phyloP scores from a whole-genome alignment of 2,329 filamentous ascomycete species.

The Grosmannia serpens region DNA sequence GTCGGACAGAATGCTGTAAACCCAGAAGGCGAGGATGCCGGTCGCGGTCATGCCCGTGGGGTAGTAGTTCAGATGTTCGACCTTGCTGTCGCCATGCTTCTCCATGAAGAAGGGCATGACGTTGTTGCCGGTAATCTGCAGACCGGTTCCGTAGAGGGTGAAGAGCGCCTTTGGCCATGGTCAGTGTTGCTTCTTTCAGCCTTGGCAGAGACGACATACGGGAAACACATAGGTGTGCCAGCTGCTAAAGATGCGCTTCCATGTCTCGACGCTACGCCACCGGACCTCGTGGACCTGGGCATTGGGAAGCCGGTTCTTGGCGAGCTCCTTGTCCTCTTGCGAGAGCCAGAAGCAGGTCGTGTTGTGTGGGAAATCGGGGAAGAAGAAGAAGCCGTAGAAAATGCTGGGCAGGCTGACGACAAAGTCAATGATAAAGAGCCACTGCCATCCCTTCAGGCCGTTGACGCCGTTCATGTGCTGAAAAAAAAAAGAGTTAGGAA shows the following conservation, averaged over 20 bases:
- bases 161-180: slow-evolving; percentile 30
- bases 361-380: slow-evolving; percentile 4
- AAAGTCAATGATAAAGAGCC: slow-evolving; percentile 8
- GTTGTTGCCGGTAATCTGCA: slow-evolving; percentile 60
- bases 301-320: slow-evolving; percentile 24
- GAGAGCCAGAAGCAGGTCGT: slow-evolving; percentile 33
- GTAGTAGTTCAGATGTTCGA: slow-evolving; percentile 42
- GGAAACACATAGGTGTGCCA: background rate
- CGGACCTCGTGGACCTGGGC: slow-evolving; percentile 30
- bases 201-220: background rate
- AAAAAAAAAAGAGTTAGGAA: background rate
- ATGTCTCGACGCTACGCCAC: slow-evolving; percentile 30
- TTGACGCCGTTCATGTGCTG: slow-evolving; percentile 3
- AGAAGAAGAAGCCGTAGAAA: slow-evolving; percentile 4
- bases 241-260: slow-evolving; percentile 38
- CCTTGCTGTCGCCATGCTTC: slow-evolving; percentile 29
- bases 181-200: slow-evolving; percentile 40
- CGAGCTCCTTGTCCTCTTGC: slow-evolving; percentile 21
- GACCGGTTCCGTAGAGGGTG: slow-evolving; percentile 12
- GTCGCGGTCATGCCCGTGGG: slow-evolving; percentile 43
- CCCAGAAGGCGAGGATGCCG: slow-evolving; percentile 38
- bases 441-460: slow-evolving; percentile 8
- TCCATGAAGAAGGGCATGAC: slow-evolving; percentile 37
- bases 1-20: background rate
- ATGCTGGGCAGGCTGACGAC: slow-evolving; percentile 2